Base-by-base conservation (phyloP, 768 basidiomycete genomes). In the Pholiota microspora region DNA sequence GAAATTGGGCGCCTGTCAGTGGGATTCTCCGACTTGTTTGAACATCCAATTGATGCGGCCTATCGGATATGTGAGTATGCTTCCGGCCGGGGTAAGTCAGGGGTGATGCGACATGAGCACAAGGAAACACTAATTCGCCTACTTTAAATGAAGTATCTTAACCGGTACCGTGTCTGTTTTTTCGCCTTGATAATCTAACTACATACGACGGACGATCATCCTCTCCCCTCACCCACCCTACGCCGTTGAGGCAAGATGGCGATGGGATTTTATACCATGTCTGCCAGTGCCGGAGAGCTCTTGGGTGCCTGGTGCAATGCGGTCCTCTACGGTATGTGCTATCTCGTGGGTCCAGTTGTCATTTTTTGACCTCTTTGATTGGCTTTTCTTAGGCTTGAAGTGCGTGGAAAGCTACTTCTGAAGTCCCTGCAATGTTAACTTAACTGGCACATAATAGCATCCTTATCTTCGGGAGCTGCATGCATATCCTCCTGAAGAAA, bases 241-340 rank as follows among this genome's bases (percentile, higher is more conserved):
- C 38, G 18, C 21, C 6, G 10, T 40, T 40, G 38, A 40, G 38
- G 38, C n/a, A 23, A 40, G 23, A 40, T 40, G 49, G 15, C 23
- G 36, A 51, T 51, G 50, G 50, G 50, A 6, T 44, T 51, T 28
- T 51, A 51, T 12, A 51, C 50, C 16, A 32, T 51, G 24, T 51
- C 50, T 3, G 50, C 50, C 38, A 51, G 50, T 29, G 40, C 27
- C 4, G 50, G 50, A 21, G 50, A 51, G 18, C 50, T 51, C 28
- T 31, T 51, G n/a, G 50, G 50, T 21, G 50, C 34, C 36, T 51
- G 50, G 50, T 51, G 50, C 8, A 51, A 51, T 31, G 50, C 50
- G 6, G 50, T 51, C 13, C 38, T 51, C 7, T 51, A 51, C 36
- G 50, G 50, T 51, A 28, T 28, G 40, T 29, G 2, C 9, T 1